A percentile compares a stretch with the other conserved stretches of the same genome.
Evolutionary conservation across 768 basidiomycete genomes (phyloP).

Genomic region (Mycena galopus): DNA sequence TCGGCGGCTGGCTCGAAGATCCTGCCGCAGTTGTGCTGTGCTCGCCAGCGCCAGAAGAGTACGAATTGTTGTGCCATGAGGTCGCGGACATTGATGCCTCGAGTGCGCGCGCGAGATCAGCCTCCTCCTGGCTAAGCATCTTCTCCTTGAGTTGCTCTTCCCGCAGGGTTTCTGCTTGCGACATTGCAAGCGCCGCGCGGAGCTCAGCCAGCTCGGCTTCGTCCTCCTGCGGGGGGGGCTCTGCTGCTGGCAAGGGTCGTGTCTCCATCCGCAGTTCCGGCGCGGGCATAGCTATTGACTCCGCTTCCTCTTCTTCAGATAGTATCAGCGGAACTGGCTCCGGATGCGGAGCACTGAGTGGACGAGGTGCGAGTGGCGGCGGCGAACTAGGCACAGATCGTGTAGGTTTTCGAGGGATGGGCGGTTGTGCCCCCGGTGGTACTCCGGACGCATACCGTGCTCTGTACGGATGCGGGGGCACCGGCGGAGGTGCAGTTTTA

Average conservation of each 20-base stretch:
- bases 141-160: slow-evolving; percentile 48
- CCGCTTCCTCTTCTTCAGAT: background rate
- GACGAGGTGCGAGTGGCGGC: slow-evolving; percentile 35
- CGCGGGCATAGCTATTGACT: background rate
- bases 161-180: slow-evolving; percentile 56
- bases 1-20: slow-evolving; percentile 36
- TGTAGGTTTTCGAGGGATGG: slow-evolving; percentile 56
- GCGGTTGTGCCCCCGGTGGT: too few species aligned
- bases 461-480: slow-evolving; percentile 26
- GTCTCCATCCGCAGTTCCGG: slow-evolving; percentile 1
- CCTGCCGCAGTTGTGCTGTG: slow-evolving; percentile 35
- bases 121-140: slow-evolving; percentile 66
- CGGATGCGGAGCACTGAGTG: slow-evolving; percentile 33
- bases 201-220: slow-evolving; percentile 48
- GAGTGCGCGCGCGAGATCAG: slow-evolving; percentile 74
- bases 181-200: slow-evolving; percentile 61
- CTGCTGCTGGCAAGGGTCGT: background rate
- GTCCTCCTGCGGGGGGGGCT: slow-evolving; percentile 45
- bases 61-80: slow-evolving; percentile 28
- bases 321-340: background rate
- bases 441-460: background rate
- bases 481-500: slow-evolving; percentile 44
- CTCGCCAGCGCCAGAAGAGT: slow-evolving; percentile 28
- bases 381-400: background rate
- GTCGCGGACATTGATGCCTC: slow-evolving; percentile 58